phyloP scores from a whole-genome alignment of 768 basidiomycete genomes.

The Gloeophyllum trabeum region DNA sequence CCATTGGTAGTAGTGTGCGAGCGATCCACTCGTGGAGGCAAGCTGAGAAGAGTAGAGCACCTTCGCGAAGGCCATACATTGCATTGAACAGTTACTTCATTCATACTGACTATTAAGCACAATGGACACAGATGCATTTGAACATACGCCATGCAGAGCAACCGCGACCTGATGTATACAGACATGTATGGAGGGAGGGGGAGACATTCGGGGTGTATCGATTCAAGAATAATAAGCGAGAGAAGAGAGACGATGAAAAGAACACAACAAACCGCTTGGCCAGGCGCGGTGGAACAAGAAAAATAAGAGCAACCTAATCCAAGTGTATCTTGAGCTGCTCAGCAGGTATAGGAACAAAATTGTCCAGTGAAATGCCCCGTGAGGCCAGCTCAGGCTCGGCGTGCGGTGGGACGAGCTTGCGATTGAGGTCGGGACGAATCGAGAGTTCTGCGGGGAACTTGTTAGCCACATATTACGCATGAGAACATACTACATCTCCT shows the following conservation, averaged over 20 bases:
- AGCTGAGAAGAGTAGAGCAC: too few species aligned
- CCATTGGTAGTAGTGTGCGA: too few species aligned
- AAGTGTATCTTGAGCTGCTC: constrained; percentile 91
- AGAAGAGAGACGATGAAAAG: not conserved
- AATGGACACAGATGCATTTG: not conserved
- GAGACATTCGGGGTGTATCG: constrained; percentile 7
- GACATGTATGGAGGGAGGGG: not conserved
- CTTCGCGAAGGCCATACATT: too few species aligned
- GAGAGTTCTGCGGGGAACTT: constrained; percentile 64
- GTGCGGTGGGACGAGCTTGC: constrained; percentile 81
- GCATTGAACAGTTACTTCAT: not conserved
- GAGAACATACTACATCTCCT: constrained; percentile 18
- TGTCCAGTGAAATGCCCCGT: constrained; percentile 78
- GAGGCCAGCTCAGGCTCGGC: constrained; percentile 83
- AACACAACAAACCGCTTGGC: not conserved
- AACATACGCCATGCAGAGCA: not conserved
- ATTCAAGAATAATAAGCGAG: not conserved
- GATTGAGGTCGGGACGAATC: constrained; percentile 89
- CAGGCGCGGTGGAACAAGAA: not conserved
- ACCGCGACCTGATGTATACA: not conserved
- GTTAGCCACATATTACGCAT: constrained; percentile 2
- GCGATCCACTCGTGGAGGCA: too few species aligned
- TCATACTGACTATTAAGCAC: not conserved
- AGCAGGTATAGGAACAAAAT: constrained; percentile 94
- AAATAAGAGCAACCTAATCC: constrained; percentile 34